Conservation (phyloP, 192 early-diverging fungal species). For the Rhizophagus sp. region DNA sequence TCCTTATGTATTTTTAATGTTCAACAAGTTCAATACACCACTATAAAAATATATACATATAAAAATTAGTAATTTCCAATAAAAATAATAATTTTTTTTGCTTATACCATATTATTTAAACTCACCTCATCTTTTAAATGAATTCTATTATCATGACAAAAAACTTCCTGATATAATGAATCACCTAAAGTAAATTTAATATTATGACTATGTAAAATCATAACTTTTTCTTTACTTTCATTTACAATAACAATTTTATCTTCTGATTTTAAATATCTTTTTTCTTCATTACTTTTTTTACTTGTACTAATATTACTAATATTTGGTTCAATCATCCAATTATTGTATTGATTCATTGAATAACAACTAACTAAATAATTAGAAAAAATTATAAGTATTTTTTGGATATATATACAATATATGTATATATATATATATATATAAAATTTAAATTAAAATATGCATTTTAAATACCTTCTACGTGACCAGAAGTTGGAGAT, state of each 20-base stretch:
- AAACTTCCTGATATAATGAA: not conserved
- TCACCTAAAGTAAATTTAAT: not conserved
- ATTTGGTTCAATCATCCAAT: not conserved
- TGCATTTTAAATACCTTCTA: not conserved
- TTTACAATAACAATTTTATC: not conserved
- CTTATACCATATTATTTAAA: too few relatives aligned
- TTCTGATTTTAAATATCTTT: slow-evolving; percentile 1
- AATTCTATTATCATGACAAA: not conserved
- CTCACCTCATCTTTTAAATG: not conserved
- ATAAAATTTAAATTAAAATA: too few relatives aligned
- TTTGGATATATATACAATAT: too few relatives aligned
- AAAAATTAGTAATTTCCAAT: too few relatives aligned
- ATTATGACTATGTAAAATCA: not conserved
- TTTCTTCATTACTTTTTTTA: not conserved
- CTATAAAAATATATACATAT: too few relatives aligned
- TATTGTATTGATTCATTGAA: not conserved
- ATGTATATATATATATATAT: too few relatives aligned
- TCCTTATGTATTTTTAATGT: too few relatives aligned
- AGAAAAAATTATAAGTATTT: too few relatives aligned
- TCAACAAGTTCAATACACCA: too few relatives aligned
- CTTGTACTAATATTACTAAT: not conserved
- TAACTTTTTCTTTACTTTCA: not conserved
- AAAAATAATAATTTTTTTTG: too few relatives aligned
- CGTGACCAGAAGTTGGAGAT: not conserved
- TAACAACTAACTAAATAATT: not conserved